phyloP scores from a whole-genome alignment of 495 filamentous ascomycete genomes.

The Poronia punctata region DNA sequence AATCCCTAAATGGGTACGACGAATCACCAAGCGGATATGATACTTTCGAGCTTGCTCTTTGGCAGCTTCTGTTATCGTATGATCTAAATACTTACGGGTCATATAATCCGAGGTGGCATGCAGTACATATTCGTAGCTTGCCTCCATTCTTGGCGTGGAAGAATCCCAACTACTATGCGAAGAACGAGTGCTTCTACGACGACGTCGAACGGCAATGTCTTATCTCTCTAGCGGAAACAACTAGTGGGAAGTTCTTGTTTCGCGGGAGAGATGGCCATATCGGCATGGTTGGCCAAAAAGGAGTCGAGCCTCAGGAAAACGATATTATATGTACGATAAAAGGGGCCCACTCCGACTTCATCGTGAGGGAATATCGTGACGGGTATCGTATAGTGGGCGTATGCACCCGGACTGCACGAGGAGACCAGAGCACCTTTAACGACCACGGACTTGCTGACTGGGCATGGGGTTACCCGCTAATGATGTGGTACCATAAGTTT shows the following conservation, averaged over 20 bases:
- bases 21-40: background rate
- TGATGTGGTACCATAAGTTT: background rate
- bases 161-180: too few species aligned
- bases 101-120: background rate
- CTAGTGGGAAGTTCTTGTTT: background rate
- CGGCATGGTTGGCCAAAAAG: background rate
- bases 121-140: too few species aligned
- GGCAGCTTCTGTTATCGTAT: background rate
- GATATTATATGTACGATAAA: constrained; percentile 1
- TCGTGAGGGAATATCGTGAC: background rate
- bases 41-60: background rate
- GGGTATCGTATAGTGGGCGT: background rate
- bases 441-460: background rate
- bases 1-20: background rate
- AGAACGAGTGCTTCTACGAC: too few species aligned
- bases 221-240: background rate
- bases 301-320: background rate
- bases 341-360: background rate
- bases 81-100: background rate
- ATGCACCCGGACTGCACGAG: background rate
- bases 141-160: too few species aligned
- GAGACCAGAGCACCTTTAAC: background rate
- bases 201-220: too few species aligned
- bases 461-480: background rate
- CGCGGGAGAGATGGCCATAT: background rate